Evolutionary conservation across 495 filamentous ascomycete genomes (phyloP).

Genomic region (Achaetomiella virescens): DNA sequence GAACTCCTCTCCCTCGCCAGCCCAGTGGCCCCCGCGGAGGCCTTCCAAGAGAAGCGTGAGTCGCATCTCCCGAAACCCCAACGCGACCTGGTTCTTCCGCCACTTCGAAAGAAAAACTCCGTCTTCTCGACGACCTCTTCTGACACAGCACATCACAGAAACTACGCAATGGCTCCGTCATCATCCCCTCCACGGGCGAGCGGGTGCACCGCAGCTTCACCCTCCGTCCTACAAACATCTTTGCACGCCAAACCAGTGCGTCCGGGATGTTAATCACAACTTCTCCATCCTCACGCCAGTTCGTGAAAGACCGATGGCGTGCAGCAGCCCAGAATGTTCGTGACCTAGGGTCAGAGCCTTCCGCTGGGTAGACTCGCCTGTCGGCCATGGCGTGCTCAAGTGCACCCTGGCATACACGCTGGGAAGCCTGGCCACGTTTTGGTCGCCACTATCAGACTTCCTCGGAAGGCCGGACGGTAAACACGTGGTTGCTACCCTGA

Average conservation of each 20-base stretch:
- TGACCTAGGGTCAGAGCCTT: conserved; percentile 23
- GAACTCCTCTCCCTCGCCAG: conserved; percentile 27
- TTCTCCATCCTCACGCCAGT: conserved; percentile 15
- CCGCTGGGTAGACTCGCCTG: conserved; percentile 43
- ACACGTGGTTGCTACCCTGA: conserved; percentile 88
- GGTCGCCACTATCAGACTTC: conserved; percentile 60
- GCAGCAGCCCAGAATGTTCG: conserved; percentile 26
- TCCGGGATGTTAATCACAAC: conserved; percentile 9
- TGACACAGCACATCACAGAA: conserved; percentile 30
- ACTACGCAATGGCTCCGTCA: conserved; percentile 55
- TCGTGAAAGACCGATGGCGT: conserved; percentile 24
- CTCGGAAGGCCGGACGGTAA: conserved; percentile 90
- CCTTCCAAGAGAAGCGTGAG: conserved; percentile 34
- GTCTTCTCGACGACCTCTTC: background rate
- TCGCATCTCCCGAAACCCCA: background rate
- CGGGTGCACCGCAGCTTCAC: conserved; percentile 53
- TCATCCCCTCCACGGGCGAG: conserved; percentile 56
- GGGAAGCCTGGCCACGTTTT: conserved; percentile 82
- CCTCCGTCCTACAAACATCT: conserved; percentile 34
- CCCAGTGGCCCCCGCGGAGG: conserved; percentile 30
- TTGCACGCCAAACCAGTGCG: conserved; percentile 25
- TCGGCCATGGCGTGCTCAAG: conserved; percentile 76
- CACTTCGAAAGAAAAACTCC: background rate
- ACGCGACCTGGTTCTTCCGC: background rate
- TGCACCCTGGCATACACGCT: conserved; percentile 89